Conservation (phyloP, 2,329 filamentous ascomycete species). For the Paraphaeosphaeria minitans region DNA sequence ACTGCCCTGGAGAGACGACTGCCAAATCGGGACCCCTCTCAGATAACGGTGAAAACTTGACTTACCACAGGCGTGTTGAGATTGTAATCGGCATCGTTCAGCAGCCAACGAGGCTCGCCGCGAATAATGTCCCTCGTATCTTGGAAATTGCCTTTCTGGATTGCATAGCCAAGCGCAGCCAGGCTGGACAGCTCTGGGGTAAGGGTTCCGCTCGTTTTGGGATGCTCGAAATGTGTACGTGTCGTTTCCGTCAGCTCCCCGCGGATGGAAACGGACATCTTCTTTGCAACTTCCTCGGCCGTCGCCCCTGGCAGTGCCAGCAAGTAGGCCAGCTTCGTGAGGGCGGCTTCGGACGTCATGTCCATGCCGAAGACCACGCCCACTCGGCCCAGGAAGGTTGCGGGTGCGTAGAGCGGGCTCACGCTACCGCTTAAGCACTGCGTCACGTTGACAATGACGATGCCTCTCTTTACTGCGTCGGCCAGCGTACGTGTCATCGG, state of each 20-base stretch:
- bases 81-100: slow-evolving; percentile 79
- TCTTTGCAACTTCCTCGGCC: slow-evolving; percentile 67
- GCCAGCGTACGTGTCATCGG: slow-evolving; percentile 78
- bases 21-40: slow-evolving; percentile 24
- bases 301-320: slow-evolving; percentile 71
- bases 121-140: slow-evolving; percentile 71
- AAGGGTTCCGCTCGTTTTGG: slow-evolving; percentile 60
- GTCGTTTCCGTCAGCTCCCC: slow-evolving; percentile 84
- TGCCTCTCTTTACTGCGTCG: slow-evolving; percentile 76
- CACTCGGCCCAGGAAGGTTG: slow-evolving; percentile 73
- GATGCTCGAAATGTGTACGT: slow-evolving; percentile 76
- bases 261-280: slow-evolving; percentile 76
- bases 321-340: slow-evolving; percentile 89
- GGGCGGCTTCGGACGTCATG: slow-evolving; percentile 85
- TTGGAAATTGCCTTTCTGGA: slow-evolving; percentile 71
- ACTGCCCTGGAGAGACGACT: slow-evolving; percentile 14
- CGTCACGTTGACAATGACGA: slow-evolving; percentile 88
- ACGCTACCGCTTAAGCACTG: slow-evolving; percentile 70
- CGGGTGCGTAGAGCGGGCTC: slow-evolving; percentile 50
- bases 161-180: slow-evolving; percentile 78
- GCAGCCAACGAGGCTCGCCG: slow-evolving; percentile 67
- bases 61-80: slow-evolving; percentile 70
- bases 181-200: slow-evolving; percentile 68
- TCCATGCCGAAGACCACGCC: slow-evolving; percentile 90
- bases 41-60: slow-evolving; percentile 27